phyloP scores from a whole-genome alignment of 1,284 basidiomycete genomes.

The Boletus semigastroideus region DNA sequence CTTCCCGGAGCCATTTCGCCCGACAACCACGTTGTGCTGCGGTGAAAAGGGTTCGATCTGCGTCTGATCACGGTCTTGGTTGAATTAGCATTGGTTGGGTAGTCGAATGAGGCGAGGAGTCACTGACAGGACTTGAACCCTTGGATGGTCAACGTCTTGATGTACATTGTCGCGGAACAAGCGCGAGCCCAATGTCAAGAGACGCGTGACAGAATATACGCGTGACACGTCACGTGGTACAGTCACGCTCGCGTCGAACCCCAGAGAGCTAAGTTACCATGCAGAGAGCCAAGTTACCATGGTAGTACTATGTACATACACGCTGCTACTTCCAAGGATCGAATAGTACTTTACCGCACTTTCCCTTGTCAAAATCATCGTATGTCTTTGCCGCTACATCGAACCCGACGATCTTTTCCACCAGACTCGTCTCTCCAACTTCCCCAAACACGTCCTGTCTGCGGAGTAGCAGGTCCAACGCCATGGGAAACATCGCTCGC shows the following conservation, averaged over 20 bases:
- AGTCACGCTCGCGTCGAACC: neutral
- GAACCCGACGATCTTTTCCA: slow-evolving; percentile 63
- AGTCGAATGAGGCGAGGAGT: neutral
- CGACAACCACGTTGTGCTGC: slow-evolving; percentile 91
- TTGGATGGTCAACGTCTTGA: slow-evolving; percentile 91
- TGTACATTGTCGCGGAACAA: slow-evolving; percentile 56
- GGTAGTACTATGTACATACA: too few relatives aligned
- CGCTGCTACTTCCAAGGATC: slow-evolving; percentile 51
- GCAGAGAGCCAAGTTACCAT: too few relatives aligned
- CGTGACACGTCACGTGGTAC: slow-evolving; percentile 17
- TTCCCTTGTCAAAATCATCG: slow-evolving; percentile 64
- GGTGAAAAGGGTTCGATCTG: slow-evolving; percentile 83
- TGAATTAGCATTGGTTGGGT: slow-evolving; percentile 6
- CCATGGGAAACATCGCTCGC: slow-evolving; percentile 73
- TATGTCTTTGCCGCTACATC: slow-evolving; percentile 58
- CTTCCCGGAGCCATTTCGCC: slow-evolving; percentile 94
- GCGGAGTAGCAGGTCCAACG: slow-evolving; percentile 68
- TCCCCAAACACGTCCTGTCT: slow-evolving; percentile 68
- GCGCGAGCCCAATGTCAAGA: neutral
- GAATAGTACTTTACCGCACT: slow-evolving; percentile 72
- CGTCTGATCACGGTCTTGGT: slow-evolving; percentile 74
- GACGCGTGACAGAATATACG: slow-evolving; percentile 17
- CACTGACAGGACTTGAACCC: slow-evolving; percentile 93
- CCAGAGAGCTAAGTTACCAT: too few relatives aligned
- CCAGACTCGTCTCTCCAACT: slow-evolving; percentile 59